Evolutionary conservation across 805 yeast genomes (phyloP).

Genomic region (Jamesozyma piceae): DNA sequence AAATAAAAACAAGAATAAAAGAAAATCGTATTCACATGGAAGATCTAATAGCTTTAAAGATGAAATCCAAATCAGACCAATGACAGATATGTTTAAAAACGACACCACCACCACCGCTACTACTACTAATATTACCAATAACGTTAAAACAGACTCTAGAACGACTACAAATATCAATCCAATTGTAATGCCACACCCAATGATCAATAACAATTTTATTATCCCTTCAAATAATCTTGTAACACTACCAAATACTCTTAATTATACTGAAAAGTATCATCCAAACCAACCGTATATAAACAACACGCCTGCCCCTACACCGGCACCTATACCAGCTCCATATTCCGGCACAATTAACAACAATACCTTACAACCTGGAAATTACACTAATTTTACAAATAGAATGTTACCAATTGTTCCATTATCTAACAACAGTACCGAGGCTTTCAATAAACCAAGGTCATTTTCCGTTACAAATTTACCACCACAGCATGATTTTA

Average conservation of each 20-base stretch:
- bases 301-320: background rate
- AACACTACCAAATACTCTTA: background rate
- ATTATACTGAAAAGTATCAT: background rate
- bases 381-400: background rate
- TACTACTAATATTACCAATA: background rate
- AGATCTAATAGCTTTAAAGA: background rate
- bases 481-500: background rate
- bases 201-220: background rate
- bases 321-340: background rate
- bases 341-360: background rate
- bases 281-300: too few species aligned
- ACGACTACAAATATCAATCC: background rate
- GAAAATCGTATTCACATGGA: background rate
- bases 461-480: slow-evolving; percentile 22
- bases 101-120: background rate
- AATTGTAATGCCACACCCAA: background rate
- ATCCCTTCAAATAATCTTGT: background rate
- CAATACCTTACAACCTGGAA: background rate
- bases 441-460: slow-evolving; percentile 21
- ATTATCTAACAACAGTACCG: background rate
- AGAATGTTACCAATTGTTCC: background rate
- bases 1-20: background rate
- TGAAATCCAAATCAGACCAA: background rate
- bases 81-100: background rate
- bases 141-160: too few species aligned